Base-by-base conservation (phyloP, 2,329 filamentous ascomycete species). In the Podosphaera fusca region DNA sequence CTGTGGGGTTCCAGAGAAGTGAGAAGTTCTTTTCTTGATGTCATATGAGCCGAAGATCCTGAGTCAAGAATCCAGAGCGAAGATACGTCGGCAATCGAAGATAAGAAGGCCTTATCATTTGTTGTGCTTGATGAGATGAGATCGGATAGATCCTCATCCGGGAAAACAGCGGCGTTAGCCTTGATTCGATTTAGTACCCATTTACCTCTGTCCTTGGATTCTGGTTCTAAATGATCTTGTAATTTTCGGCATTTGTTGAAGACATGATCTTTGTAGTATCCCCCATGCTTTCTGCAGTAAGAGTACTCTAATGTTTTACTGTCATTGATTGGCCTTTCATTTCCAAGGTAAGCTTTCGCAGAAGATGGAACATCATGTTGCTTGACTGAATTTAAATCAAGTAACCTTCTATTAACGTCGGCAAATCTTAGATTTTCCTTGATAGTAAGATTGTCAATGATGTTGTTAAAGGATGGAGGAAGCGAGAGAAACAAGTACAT, bases 41-140 rank as follows among this genome's bases (percentile, higher is more conserved):
- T 42, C 52, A 55, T 30, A 40, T 55, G 52, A n/a, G 35, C 52
- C 8, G 35, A 40, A 35, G 4, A 55, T 40, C 35, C 35, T 2
- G 52, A 55, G 35, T 53, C 51, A 36, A 53, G 51, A 53, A 53
- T 53, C 33, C 33, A 53, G 10, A 12, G 33, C 47, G 47, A 51
- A 12, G 45, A 12, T 30, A 2, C 2, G 21, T 49, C 29, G n/a
- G 45, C 3, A 49, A 5, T 51, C 30, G 29, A 6, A 33, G 10
- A 21, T 21, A 2, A 49, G n/a, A 9, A 49, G 7, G 10, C 21
- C 21, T 45, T 45, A n/a, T 12, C 10, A 4, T n/a, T 10, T 45
- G 40, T 10, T n/a, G 40, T 45, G 1, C 45, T 2, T 8, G 10
- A 12, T 21, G 45, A 10, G n/a, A 8, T 8, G 8, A 14, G 8